phyloP scores from a whole-genome alignment of 2,329 filamentous ascomycete species.

The Anisogramma anomala region DNA sequence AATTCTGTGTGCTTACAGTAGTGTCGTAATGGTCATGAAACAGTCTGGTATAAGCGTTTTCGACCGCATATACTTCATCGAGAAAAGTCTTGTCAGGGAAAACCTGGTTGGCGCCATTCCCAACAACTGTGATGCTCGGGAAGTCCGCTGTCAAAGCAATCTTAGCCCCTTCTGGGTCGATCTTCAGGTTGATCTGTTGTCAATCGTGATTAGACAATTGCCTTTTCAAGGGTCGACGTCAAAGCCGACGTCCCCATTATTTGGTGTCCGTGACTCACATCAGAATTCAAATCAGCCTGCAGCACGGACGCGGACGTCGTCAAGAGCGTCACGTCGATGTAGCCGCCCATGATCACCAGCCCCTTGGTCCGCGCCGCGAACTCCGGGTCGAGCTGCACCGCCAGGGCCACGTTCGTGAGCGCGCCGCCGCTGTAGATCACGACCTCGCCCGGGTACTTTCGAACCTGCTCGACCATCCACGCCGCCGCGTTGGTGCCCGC shows the following conservation, averaged over 20 bases:
- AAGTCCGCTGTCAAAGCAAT: constrained; percentile 37
- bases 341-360: constrained; percentile 39
- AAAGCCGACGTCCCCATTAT: too few relatives aligned
- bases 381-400: constrained; percentile 31
- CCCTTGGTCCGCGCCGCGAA: constrained; percentile 35
- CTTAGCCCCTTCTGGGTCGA: constrained; percentile 38
- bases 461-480: constrained; percentile 37
- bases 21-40: constrained; percentile 10
- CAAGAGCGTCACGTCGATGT: constrained; percentile 31
- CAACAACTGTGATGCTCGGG: constrained; percentile 32
- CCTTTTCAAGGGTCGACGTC: neutral
- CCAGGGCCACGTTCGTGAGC: constrained; percentile 38
- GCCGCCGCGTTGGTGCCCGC: constrained; percentile 29
- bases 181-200: constrained; percentile 36
- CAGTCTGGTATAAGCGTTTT: constrained; percentile 16
- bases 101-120: constrained; percentile 33
- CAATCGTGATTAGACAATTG: neutral
- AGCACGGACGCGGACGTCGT: constrained; percentile 17
- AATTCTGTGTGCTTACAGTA: constrained; percentile 1
- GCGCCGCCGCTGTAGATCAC: constrained; percentile 34
- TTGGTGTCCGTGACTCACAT: constrained; percentile 13
- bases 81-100: constrained; percentile 26
- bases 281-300: constrained; percentile 20
- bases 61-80: constrained; percentile 15
- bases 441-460: constrained; percentile 38